Evolutionary conservation across 2,329 filamentous ascomycete species (phyloP), one percentile per base, ranked within the genome.

Genomic region (Fusarium circinatum): DNA sequence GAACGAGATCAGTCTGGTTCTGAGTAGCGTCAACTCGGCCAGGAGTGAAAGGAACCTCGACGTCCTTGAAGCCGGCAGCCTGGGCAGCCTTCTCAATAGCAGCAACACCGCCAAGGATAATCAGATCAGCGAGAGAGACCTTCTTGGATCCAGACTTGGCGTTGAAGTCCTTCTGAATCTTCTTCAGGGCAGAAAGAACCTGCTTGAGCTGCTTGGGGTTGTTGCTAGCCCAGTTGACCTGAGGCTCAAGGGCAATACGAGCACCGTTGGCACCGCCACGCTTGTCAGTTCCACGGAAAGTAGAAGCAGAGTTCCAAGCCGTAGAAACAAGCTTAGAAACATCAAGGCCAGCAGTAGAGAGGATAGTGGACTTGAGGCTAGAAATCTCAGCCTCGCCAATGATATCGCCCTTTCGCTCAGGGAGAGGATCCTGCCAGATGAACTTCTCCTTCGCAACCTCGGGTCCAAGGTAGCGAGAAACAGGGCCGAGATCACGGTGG

Each of bases 211-310:
- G 88, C 4, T 86, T 77, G 34, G 92, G 92, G 85, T 94, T 93
- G 88, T 95, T 95, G 80, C 91, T 88, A 78, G 89, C 83, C 93
- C 93, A 95, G 81, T 89, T 85, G 77, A 90, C 90, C 84, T 93
- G 91, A 30, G 93, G 93, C 70, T 87, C 85, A 17, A 95, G 91
- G 39, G 92, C 91, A 78, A 95, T 93, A 76, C 93, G 93, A 20
- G 89, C 93, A 77, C 93, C 93, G 78, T 95, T 95, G 83, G 93
- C 93, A 79, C 93, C 93, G 75, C 93, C 93, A 74, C 93, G 93
- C 89, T 95, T 95, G 86, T 95, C 93, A 75, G 90, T 89, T 76
- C 90, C 88, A 70, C 92, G 92, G 90, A 92, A 94, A 36, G 91
- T 91, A 6, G 92, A 91, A 30, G 92, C 91, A 0, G 92, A 89